Base-by-base conservation (phyloP, 257 asterid species). In the Craterostigma plantagineum region DNA sequence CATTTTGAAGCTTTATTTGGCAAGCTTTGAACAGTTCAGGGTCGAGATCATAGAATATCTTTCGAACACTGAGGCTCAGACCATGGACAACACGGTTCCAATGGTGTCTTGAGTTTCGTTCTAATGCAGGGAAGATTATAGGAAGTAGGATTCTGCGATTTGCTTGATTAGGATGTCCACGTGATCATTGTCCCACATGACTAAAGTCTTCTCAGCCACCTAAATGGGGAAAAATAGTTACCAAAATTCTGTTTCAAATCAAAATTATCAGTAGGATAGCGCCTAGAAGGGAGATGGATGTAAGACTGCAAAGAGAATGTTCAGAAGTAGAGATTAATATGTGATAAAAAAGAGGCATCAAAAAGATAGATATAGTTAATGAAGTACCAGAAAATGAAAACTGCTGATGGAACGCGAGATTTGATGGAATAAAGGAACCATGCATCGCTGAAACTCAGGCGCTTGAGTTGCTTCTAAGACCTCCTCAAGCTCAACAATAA, bases 371-470 rank as follows among this genome's bases (percentile, higher is more conserved):
- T 27, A 45, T 3, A 11, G 14, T 11, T 11, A 40, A 6, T 10
- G 9, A 48, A 2, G 10, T 44, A 53, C 58, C 58, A 43, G 58
- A 44, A 53, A 35, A 35, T 53, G 58, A 7, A 12, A 35, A 43
- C 58, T 53, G 33, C 14, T 44, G 3, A 53, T 8, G 43, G 51
- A 42, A 35, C 44, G 51, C 7, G 35, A 8, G 30, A 53, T 43
- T 17, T 36, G 51, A 10, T 45, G 51, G 14, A 53, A 53, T 51
- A 53, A 53, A 13, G 51, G 51, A 0, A 39, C 54, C 60, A 54
- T 54, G 35, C 52, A 30, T 7, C 53, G 52, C 4, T 54, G 60
- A 12, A 54, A 54, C 42, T 46, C 60, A 3, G 60, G 9, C 1
- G 47, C 11, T 34, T 46, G 53, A 14, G 54, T 54, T 1, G 36